These are phyloP conservation scores for Ustilago xerochloae DNA, from an alignment of 1,284 basidiomycete species.

Conservation along the genomic window DNA sequence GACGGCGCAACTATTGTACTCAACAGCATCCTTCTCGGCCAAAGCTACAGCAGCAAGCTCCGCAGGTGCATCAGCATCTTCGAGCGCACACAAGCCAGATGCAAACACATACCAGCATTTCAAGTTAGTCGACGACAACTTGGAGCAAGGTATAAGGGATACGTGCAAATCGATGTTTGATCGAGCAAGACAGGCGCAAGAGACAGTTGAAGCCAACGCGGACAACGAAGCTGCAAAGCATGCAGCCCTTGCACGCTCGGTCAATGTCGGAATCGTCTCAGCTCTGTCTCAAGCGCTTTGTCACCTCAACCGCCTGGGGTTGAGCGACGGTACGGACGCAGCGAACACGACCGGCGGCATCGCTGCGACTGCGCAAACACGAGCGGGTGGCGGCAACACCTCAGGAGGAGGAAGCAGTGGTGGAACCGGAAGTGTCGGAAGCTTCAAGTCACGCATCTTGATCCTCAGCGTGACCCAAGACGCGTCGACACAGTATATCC, in stretches of 20 bases:
- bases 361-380: conserved; percentile 26
- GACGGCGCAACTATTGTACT: conserved; percentile 46
- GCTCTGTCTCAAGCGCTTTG: conserved; percentile 54
- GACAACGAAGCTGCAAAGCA: conserved; percentile 27
- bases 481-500: conserved; percentile 87
- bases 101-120: conserved; percentile 65
- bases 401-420: background rate
- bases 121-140: conserved; percentile 54
- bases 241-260: conserved; percentile 23
- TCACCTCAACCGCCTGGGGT: conserved; percentile 41
- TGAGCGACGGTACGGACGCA: conserved; percentile 34
- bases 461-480: conserved; percentile 92
- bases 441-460: conserved; percentile 75
- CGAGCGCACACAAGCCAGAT: conserved; percentile 44
- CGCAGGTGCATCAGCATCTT: conserved; percentile 1
- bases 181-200: conserved; percentile 28
- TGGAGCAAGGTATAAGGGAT: conserved; percentile 49
- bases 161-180: conserved; percentile 43
- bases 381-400: conserved; percentile 25
- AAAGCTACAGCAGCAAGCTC: conserved; percentile 11
- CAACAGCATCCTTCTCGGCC: conserved; percentile 47
- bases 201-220: conserved; percentile 6
- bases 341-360: conserved; percentile 24
- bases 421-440: conserved; percentile 18
- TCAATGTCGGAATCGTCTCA: conserved; percentile 49